phyloP scores from a whole-genome alignment of 148 eudicot genomes.

The Rhododendron kiyosumense region DNA sequence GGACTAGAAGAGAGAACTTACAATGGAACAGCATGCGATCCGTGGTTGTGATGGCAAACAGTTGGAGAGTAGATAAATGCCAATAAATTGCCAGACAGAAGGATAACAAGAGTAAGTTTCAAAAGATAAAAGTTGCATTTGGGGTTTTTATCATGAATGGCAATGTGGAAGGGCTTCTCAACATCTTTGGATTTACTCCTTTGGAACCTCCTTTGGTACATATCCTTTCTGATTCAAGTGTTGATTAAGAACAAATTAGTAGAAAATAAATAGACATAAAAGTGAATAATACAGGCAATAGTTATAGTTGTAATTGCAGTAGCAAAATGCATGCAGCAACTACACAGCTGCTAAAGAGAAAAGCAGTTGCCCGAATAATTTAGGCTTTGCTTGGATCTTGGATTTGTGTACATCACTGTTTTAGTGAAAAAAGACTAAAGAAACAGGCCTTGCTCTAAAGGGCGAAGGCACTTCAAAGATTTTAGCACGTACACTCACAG shows the following conservation, averaged over 20 bases:
- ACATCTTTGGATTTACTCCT: slow-evolving; percentile 41
- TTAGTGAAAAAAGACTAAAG: too few relatives aligned
- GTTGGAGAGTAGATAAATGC: slow-evolving; percentile 37
- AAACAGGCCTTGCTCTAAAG: too few relatives aligned
- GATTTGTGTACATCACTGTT: too few relatives aligned
- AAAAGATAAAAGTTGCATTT: slow-evolving; percentile 40
- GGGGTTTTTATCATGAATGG: slow-evolving; percentile 28
- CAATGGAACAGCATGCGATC: slow-evolving; percentile 34
- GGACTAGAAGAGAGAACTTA: slow-evolving; percentile 13
- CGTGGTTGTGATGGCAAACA: slow-evolving; percentile 25
- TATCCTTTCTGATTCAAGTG: slow-evolving; percentile 41
- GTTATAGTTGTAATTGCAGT: not conserved
- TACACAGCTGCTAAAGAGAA: not conserved
- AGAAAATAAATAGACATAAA: too few relatives aligned
- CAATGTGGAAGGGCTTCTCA: slow-evolving; percentile 30
- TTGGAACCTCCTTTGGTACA: slow-evolving; percentile 48
- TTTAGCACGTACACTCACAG: too few relatives aligned
- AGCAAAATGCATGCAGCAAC: not conserved
- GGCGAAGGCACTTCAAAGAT: not conserved
- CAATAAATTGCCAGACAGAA: slow-evolving; percentile 36
- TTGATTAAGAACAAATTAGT: not conserved
- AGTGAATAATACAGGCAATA: not conserved
- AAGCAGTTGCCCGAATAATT: not conserved
- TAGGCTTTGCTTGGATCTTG: too few relatives aligned
- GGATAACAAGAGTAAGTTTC: slow-evolving; percentile 36